Evolutionary conservation across 441 rosid genomes (phyloP), one percentile per base, ranked within the genome.

Genomic region (Pelargonium cotyledonis): DNA sequence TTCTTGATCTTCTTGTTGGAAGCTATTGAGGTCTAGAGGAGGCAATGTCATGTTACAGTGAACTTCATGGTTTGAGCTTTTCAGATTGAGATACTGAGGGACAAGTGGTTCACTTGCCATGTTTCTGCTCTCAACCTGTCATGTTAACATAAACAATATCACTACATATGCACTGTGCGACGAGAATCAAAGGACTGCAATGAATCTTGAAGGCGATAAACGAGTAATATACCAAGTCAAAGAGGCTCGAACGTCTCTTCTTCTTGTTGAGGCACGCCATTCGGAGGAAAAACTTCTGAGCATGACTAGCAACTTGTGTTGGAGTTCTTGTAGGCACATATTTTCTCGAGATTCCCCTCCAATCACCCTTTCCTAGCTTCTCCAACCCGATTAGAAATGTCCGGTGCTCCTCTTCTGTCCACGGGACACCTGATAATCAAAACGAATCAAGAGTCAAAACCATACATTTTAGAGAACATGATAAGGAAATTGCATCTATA

Each of bases 261-360:
- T 86, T 92, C 75, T 83, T 86, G 83, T 76, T 70, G 74, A 86
- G 82, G 75, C 75, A 69, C 5, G 86, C 75, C 69, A 76, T 91
- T 58, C 95, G 86, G 66, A 92, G 98, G 57, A 90, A 92, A 75
- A 84, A 81, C 68, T 92, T 92, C 26, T 92, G 97, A 67, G 97
- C 97, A 84, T 89, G 97, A 60, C 97, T 89, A 3, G 97, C 97
- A 70, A 91, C 97, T 80, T 91, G 97, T 14, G 97, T 91, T n/a
- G 96, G 96, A 66, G 95, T 88, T 82, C 92, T 88, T 14, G 96
- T 87, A 31, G 82, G 80, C 31, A 92, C 98, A 63, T 78, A 89
- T 74, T 84, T 82, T 70, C 80, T 85, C 4, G 98, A 87, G 55
- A 92, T 92, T 73, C 97, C 97, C 74, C 95, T 92, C 97, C 97